Percentiles rank a stretch among this genome's conserved stretches.
phyloP scores from a whole-genome alignment of 1,139 yeast genomes.

The Diutina ranongensis region DNA sequence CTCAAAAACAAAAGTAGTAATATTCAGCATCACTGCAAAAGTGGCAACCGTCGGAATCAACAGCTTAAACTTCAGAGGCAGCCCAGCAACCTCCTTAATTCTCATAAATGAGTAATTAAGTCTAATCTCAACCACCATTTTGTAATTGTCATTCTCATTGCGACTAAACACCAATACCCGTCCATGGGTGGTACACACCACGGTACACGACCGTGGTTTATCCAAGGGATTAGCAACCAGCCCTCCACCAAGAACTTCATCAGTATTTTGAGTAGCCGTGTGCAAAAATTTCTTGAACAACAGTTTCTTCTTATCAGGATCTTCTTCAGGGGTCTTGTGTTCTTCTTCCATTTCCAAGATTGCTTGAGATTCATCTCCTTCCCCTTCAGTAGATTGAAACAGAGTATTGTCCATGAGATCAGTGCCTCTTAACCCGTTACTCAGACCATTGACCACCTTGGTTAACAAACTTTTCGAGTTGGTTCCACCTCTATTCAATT shows the following conservation, averaged over 20 bases:
- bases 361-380: slow-evolving; percentile 2
- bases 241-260: slow-evolving; percentile 3
- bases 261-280: slow-evolving; percentile 7
- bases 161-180: slow-evolving; percentile 39
- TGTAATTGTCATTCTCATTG: slow-evolving; percentile 22
- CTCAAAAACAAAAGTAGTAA: slow-evolving; percentile 41
- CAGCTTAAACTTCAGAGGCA: slow-evolving; percentile 21
- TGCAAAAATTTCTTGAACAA: slow-evolving; percentile 22
- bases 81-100: slow-evolving; percentile 41
- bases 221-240: slow-evolving; percentile 16
- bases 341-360: not conserved
- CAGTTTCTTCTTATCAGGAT: not conserved
- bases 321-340: not conserved
- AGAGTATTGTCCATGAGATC: slow-evolving; percentile 7
- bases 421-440: slow-evolving; percentile 20
- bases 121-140: slow-evolving; percentile 37
- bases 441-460: slow-evolving; percentile 44
- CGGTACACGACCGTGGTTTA: slow-evolving; percentile 30
- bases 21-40: slow-evolving; percentile 37
- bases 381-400: slow-evolving; percentile 1
- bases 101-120: slow-evolving; percentile 36
- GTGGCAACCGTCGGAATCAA: slow-evolving; percentile 30
- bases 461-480: slow-evolving; percentile 23
- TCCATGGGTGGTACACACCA: slow-evolving; percentile 45
- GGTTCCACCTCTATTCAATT: slow-evolving; percentile 16